phyloP scores from a whole-genome alignment of 2,329 filamentous ascomycete species.

The Stachybotrys echinatus region DNA sequence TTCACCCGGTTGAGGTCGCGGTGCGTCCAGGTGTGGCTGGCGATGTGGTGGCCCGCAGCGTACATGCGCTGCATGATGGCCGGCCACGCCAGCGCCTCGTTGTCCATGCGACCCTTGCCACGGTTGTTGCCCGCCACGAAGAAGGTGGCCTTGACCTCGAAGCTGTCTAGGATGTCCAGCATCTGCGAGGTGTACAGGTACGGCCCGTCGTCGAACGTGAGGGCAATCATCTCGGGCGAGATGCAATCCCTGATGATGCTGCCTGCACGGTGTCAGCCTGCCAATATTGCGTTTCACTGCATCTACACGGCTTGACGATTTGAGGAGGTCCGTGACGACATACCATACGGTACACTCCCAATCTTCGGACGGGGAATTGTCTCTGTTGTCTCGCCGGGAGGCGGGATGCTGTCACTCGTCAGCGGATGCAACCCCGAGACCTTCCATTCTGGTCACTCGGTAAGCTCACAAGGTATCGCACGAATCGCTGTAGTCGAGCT shows the following conservation, averaged over 20 bases:
- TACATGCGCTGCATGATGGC: slow-evolving; percentile 34
- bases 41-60: slow-evolving; percentile 38
- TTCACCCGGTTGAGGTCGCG: slow-evolving; percentile 31
- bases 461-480: slow-evolving; percentile 35
- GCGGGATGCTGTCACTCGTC: slow-evolving; percentile 19
- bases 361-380: slow-evolving; percentile 21
- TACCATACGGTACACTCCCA: slow-evolving; percentile 32
- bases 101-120: slow-evolving; percentile 35
- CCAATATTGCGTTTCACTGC: slow-evolving; percentile 1
- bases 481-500: slow-evolving; percentile 31
- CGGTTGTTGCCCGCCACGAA: slow-evolving; percentile 38
- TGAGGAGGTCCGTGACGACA: slow-evolving; percentile 6
- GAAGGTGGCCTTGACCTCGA: slow-evolving; percentile 30
- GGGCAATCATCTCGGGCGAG: slow-evolving; percentile 29
- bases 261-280: slow-evolving; percentile 13
- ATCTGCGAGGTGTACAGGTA: slow-evolving; percentile 34
- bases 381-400: slow-evolving; percentile 24
- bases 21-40: slow-evolving; percentile 43
- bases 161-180: slow-evolving; percentile 28
- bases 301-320: background rate
- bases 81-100: slow-evolving; percentile 24
- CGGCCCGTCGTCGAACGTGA: slow-evolving; percentile 45
- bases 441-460: background rate
- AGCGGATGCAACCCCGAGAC: slow-evolving; percentile 3
- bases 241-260: slow-evolving; percentile 28